phyloP scores from a whole-genome alignment of 1,284 basidiomycete genomes.

The Leccinum pachyderme region DNA sequence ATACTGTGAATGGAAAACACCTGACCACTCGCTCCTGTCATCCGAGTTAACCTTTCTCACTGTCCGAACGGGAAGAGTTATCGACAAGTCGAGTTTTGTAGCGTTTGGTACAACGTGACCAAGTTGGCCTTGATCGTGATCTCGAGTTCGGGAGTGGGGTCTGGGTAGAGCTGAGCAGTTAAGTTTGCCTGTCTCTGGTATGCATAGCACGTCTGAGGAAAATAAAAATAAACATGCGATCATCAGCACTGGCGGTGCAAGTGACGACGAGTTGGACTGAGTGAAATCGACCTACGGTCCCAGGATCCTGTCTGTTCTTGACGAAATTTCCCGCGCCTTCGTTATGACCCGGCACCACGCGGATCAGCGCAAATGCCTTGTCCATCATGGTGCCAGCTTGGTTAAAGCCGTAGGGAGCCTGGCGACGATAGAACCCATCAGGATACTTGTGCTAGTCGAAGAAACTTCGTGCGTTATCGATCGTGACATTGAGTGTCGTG shows the following conservation, averaged over 20 bases:
- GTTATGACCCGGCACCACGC: slow-evolving; percentile 19
- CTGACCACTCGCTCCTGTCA: not conserved
- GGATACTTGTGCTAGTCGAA: slow-evolving; percentile 19
- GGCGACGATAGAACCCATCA: slow-evolving; percentile 26
- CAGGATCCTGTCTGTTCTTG: slow-evolving; percentile 8
- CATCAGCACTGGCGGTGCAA: too few species aligned
- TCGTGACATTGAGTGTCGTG: slow-evolving; percentile 9
- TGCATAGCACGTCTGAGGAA: slow-evolving; percentile 15
- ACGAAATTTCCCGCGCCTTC: slow-evolving; percentile 24
- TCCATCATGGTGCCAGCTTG: slow-evolving; percentile 4
- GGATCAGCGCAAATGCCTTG: not conserved
- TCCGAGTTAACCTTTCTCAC: not conserved
- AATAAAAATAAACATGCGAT: too few species aligned
- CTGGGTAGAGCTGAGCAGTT: slow-evolving; percentile 24
- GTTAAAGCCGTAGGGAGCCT: slow-evolving; percentile 15
- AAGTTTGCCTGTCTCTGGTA: slow-evolving; percentile 23
- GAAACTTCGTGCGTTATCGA: slow-evolving; percentile 21
- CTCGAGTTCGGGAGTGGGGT: slow-evolving; percentile 20
- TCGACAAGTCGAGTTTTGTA: slow-evolving; percentile 16
- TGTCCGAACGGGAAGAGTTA: slow-evolving; percentile 24
- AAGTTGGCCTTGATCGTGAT: slow-evolving; percentile 27
- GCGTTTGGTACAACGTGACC: slow-evolving; percentile 20
- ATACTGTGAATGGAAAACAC: not conserved
- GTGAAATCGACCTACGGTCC: slow-evolving; percentile 20
- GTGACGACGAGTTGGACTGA: too few species aligned